Base-by-base conservation (phyloP, 2,329 filamentous ascomycete species). In the Venturiaceae sp. region DNA sequence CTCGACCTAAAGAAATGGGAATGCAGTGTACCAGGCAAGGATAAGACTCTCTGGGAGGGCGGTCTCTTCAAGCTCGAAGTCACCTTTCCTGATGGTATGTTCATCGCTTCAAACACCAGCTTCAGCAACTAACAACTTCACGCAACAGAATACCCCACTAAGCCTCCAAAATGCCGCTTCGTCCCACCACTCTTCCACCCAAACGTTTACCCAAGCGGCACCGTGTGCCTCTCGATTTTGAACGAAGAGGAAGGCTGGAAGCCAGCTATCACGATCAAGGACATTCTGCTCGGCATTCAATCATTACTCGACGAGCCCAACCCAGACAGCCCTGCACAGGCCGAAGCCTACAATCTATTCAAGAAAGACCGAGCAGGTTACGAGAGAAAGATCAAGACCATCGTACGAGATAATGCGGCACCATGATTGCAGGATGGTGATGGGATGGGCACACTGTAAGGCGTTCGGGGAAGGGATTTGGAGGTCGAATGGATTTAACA, bases 161-260 rank as follows among this genome's bases (percentile, higher is more conserved):
- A 99, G 74, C 94, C 94, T 33, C 94, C 94, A 1, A 99, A 99
- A 77, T 99, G 94, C 85, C 96, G 96, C 82, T 99, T 99, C 69
- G 83, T 87, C 0, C 94, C 94, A 13, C 92, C 94, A 23, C 84
- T 99, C 41, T 99, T 99, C 77, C 94, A 99, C 69, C 94, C 94
- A 0, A 99, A 99, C 72, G 94, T 99, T 65, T 99, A 99, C 71
- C 94, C 94, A 0, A 97, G 92, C 0, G 95, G 94, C 64, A 99
- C 94, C 53, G 94, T 99, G 62, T 99, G 94, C 70, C 82, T 99
- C 23, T 96, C 90, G 30, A 99, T 99, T 64, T 77, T 99, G 64
- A 99, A 97, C 75, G 95, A 99, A 72, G 94, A 99, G 67, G 94
- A 99, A 72, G 92, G 89, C 6, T 99, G 95, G 94, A 95, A 95